phyloP scores from a whole-genome alignment of 2,329 filamentous ascomycete species.

The Diaporthe caulivora region DNA sequence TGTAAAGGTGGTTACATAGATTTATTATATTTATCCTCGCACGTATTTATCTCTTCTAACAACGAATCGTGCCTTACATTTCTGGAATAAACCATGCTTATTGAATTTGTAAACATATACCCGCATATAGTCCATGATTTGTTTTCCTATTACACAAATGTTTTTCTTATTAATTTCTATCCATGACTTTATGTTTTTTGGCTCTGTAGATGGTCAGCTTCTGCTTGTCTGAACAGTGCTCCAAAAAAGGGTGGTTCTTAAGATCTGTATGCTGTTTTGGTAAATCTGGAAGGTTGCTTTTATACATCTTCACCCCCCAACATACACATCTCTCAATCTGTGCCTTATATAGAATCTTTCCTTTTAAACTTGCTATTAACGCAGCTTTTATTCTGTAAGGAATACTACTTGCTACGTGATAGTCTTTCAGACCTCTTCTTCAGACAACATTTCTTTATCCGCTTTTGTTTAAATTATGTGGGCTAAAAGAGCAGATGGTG shows the following conservation, averaged over 20 bases:
- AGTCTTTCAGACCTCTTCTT: not conserved
- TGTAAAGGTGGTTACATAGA: not conserved
- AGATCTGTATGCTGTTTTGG: too few relatives aligned
- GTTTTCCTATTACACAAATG: too few relatives aligned
- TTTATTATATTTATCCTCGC: not conserved
- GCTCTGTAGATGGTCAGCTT: too few relatives aligned
- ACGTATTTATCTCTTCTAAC: too few relatives aligned
- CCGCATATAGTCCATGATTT: not conserved
- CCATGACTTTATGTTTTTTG: too few relatives aligned
- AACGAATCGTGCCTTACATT: too few relatives aligned
- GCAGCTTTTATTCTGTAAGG: not conserved
- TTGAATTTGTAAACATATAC: too few relatives aligned
- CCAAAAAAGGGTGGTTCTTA: not conserved
- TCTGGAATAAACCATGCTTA: too few relatives aligned
- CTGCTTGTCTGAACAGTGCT: not conserved
- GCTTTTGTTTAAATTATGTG: not conserved
- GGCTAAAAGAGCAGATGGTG: not conserved
- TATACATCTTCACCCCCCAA: too few relatives aligned
- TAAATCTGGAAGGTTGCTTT: too few relatives aligned
- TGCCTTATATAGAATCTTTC: not conserved
- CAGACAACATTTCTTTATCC: not conserved
- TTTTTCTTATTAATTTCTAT: not conserved
- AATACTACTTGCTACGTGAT: not conserved
- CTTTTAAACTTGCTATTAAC: not conserved
- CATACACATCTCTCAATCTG: too few relatives aligned